Percentiles rank a stretch among this genome's conserved stretches.
phyloP scores from a whole-genome alignment of 345 rosid species.

The Citrus reticulata region DNA sequence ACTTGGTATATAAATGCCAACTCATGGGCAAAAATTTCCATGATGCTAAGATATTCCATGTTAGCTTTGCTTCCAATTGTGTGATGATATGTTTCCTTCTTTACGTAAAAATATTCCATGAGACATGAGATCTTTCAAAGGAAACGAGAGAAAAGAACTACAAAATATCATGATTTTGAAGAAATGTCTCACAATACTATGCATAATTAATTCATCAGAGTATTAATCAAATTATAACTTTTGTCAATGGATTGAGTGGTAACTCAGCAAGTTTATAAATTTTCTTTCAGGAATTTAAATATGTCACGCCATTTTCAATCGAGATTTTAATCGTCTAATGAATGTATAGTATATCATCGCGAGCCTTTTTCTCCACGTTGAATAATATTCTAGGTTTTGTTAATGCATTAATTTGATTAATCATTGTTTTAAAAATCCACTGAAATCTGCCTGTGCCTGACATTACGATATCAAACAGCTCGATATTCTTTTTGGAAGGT shows the following conservation, averaged over 20 bases:
- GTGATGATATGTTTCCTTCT: conserved; percentile 10
- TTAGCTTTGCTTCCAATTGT: conserved; percentile 24
- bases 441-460: no score
- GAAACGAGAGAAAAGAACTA: not conserved
- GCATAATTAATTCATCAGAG: not conserved
- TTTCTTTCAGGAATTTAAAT: no score
- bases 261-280: no score
- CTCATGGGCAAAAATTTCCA: conserved; percentile 14
- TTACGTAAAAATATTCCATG: conserved; percentile 4
- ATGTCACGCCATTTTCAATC: not conserved
- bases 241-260: no score
- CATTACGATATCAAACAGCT: no score
- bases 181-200: not conserved
- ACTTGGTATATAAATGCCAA: conserved; percentile 22
- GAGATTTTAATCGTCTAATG: not conserved
- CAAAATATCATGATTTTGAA: not conserved
- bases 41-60: conserved; percentile 3
- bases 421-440: not conserved
- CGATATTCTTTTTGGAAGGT: no score
- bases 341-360: not conserved
- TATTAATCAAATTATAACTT: not conserved
- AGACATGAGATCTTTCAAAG: not conserved
- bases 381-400: not conserved
- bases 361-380: not conserved
- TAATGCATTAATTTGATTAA: not conserved